Evolutionary conservation across 2,329 filamentous ascomycete species (phyloP).

Genomic region (Paecilomyces niveus): DNA sequence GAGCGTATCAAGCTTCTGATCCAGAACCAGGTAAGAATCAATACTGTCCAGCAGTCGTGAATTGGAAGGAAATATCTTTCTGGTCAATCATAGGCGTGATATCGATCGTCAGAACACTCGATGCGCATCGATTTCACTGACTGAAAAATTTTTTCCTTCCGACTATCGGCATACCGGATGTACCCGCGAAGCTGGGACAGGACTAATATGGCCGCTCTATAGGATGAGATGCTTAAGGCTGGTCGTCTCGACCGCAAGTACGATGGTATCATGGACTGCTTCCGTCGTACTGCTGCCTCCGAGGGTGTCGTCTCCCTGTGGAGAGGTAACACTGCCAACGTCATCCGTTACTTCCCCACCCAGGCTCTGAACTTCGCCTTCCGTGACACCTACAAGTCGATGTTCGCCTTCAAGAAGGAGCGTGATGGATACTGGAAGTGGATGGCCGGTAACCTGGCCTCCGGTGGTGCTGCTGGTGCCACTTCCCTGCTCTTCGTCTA

Average conservation of each 20-base stretch:
- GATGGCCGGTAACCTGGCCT: slow-evolving; percentile 99
- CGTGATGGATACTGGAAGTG: slow-evolving; percentile 96
- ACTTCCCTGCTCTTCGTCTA: slow-evolving; percentile 99
- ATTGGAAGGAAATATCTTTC: background rate
- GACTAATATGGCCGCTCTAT: slow-evolving; percentile 10
- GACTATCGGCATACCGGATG: background rate
- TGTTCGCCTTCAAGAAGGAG: slow-evolving; percentile 99
- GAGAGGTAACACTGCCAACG: slow-evolving; percentile 99
- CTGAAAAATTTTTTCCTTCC: slow-evolving; percentile 3
- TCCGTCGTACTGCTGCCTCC: slow-evolving; percentile 78
- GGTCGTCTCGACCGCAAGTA: slow-evolving; percentile 98
- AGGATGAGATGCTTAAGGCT: slow-evolving; percentile 99
- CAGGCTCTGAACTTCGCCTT: slow-evolving; percentile 99
- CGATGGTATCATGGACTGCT: slow-evolving; percentile 89
- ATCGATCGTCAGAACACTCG: background rate
- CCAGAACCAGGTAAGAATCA: slow-evolving; percentile 88
- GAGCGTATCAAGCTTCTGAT: slow-evolving; percentile 99
- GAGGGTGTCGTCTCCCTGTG: slow-evolving; percentile 95
- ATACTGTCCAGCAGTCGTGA: background rate
- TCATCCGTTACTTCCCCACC: slow-evolving; percentile 99
- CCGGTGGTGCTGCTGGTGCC: slow-evolving; percentile 99
- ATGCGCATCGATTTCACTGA: slow-evolving; percentile 1
- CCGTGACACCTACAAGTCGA: slow-evolving; percentile 99
- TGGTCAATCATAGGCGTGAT: background rate
- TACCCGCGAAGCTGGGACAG: background rate